Conservation (phyloP, 176 grass and related monocot genomes). For the Tuctoria greenei region DNA sequence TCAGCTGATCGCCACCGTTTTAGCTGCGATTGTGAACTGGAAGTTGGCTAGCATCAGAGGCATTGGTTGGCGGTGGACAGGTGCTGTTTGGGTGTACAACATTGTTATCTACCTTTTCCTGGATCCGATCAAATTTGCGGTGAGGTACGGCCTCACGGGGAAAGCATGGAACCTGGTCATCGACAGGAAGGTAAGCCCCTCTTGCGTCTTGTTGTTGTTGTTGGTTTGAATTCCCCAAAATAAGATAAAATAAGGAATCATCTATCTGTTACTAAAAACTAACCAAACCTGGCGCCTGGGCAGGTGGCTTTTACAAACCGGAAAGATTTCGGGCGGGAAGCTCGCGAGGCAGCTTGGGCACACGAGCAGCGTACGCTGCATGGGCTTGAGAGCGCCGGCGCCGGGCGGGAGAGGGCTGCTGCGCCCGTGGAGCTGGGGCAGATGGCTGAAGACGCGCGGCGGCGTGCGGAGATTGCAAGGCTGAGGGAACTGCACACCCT, state of each 20-base stretch:
- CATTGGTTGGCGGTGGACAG: slow-evolving; percentile 69
- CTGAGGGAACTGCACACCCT: slow-evolving; percentile 55
- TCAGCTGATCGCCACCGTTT: slow-evolving; percentile 54
- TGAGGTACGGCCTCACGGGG: slow-evolving; percentile 56
- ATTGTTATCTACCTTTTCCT: slow-evolving; percentile 48
- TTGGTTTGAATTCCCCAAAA: background rate
- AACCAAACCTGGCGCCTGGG: background rate
- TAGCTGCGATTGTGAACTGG: slow-evolving; percentile 40
- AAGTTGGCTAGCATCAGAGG: slow-evolving; percentile 47
- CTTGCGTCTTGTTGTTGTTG: too few species aligned
- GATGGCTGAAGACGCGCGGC: slow-evolving; percentile 54
- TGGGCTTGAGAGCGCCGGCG: slow-evolving; percentile 31
- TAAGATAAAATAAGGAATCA: too few species aligned
- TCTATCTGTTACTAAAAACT: background rate
- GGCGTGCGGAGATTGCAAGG: slow-evolving; percentile 58
- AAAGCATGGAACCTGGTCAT: slow-evolving; percentile 61
- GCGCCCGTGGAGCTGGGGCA: slow-evolving; percentile 28
- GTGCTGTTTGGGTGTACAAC: slow-evolving; percentile 66
- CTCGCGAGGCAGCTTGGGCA: slow-evolving; percentile 50
- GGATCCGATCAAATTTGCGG: slow-evolving; percentile 58
- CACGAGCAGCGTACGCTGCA: slow-evolving; percentile 51
- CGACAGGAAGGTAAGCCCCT: slow-evolving; percentile 38
- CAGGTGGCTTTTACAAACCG: slow-evolving; percentile 53
- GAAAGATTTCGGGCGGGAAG: slow-evolving; percentile 49
- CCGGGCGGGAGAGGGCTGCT: slow-evolving; percentile 30